Evolutionary conservation across 108 stramenopile genomes (phyloP), one percentile per base, ranked within the genome.

Genomic region (Discostella stelligeroides): DNA sequence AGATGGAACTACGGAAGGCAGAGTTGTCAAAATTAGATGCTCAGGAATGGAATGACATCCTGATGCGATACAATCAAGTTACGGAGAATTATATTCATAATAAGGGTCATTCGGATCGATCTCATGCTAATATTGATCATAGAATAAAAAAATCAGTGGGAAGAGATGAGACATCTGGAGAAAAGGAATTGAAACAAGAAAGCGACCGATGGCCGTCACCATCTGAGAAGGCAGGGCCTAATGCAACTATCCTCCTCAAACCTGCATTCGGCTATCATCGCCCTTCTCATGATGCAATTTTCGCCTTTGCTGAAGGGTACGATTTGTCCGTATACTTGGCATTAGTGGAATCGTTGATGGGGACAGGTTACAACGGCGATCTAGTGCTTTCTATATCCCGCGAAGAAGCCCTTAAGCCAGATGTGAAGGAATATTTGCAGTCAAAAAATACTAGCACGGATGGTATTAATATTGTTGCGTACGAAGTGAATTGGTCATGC

Each of bases 361-460:
- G 46, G 1, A 86, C 90, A 12, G 87, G 87, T 21, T 94, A 76
- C 66, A 51, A 45, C 4, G 93, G 93, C 9, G 93, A 94, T 58
- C 75, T 92, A 13, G 93, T 94, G 15, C 58, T 92, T 46, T 85
- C 86, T 30, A 77, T 91, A 57, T 79, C 87, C 8, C 72, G 65
- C 7, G 66, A 76, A 40, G 48, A 63, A 24, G 68, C 82, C 17
- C 43, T 90, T 9, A 75, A 73, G 23, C 59, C 64, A 0, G 75
- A 84, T 43, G 89, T 92, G 27, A 46, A 86, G 66, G 88, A 90
- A 6, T 94, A 94, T 63, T 66, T 94, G 49, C 74, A 56, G 39
- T 68, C 80, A 10, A 68, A 67, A 29, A 63, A 72, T 23, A 59
- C 67, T 7, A 34, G 47, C 30, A 39, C 38, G 38, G 38, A 38